Base-by-base conservation (phyloP, 1,284 basidiomycete species). In the Fereydounia khargensis region DNA sequence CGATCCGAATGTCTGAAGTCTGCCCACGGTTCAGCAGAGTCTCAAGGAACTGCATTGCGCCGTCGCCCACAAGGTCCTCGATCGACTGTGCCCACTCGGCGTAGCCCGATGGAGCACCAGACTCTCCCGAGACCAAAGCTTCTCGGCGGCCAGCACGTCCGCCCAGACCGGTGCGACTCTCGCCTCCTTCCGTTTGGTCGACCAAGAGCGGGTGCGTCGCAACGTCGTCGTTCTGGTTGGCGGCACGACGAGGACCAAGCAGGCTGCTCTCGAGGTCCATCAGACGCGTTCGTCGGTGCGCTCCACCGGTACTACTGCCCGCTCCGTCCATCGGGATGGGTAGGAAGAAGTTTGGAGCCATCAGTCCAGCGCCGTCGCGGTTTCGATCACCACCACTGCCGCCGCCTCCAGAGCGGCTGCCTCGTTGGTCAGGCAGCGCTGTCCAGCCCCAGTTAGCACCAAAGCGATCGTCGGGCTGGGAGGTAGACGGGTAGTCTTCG, bases 21-120 rank as follows among this genome's bases (percentile, higher is more conserved):
- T 46, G 50, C 36, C 49, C 58, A n/a, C 68, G 83, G 40, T 66
- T 65, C 35, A 76, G 68, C 33, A 91, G 81, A 50, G 87, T 86
- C 56, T 92, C 88, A 61, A 94, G 83, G 44, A 92, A 79, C 65
- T 91, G 88, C 19, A 88, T 80, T 11, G 88, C 87, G 20, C 87
- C 85, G 13, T 84, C 85, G 1, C 88, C 89, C 42, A 91, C 85
- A 40, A 90, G 82, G 40, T 87, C 85, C 63, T 91, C 86, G 28
- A 95, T 84, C 19, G 85, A 86, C 42, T 88, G 86, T 19, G 89
- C 45, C 57, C 61, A 63, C 36, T 58, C 51, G 4, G 57, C 32
- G 17, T 47, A 49, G 16, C 50, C 52, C 6, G 51, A 49, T 6
- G n/a, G n/a, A n/a, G n/a, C n/a, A n/a, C n/a, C n/a, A n/a, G n/a